These are phyloP conservation scores for Naganishia liquefaciens DNA, from an alignment of 1,284 basidiomycete species.

Conservation along the genomic window DNA sequence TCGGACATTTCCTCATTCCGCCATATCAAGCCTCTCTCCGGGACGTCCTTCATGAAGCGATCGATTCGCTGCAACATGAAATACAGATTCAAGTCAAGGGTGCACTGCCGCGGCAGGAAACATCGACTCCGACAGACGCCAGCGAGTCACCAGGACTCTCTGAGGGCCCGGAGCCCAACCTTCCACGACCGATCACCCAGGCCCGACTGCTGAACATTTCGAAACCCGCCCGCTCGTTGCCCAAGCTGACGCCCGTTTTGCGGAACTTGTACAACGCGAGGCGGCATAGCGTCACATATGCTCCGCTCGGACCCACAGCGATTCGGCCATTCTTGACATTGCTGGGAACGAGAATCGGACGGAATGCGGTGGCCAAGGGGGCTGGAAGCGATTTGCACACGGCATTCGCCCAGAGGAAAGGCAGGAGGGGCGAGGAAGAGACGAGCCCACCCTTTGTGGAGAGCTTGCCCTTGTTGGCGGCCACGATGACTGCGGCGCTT, in stretches of 20 bases:
- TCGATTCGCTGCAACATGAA: slow-evolving; percentile 11
- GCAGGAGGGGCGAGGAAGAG: neutral
- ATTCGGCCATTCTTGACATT: slow-evolving; percentile 29
- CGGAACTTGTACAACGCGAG: slow-evolving; percentile 24
- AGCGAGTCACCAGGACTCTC: neutral
- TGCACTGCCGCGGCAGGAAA: neutral
- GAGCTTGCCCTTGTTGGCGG: slow-evolving; percentile 15
- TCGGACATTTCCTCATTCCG: slow-evolving; percentile 35
- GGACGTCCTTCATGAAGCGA: slow-evolving; percentile 14
- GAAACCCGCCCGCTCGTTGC: slow-evolving; percentile 11
- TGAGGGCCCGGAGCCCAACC: neutral
- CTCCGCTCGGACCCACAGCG: slow-evolving; percentile 16
- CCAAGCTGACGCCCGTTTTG: slow-evolving; percentile 17
- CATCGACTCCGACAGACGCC: neutral
- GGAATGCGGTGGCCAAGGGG: slow-evolving; percentile 25
- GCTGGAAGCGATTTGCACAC: slow-evolving; percentile 1
- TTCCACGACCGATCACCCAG: neutral
- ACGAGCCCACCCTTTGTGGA: slow-evolving; percentile 12
- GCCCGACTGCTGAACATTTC: slow-evolving; percentile 14
- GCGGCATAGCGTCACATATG: slow-evolving; percentile 27
- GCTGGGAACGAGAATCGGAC: slow-evolving; percentile 18
- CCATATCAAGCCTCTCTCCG: slow-evolving; percentile 12
- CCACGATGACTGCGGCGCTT: slow-evolving; percentile 3
- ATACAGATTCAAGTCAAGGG: slow-evolving; percentile 15
- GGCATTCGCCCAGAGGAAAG: slow-evolving; percentile 5